Evolutionary conservation across 1,284 basidiomycete species (phyloP).

Genomic region (Phellopilus nigrolimitatus): DNA sequence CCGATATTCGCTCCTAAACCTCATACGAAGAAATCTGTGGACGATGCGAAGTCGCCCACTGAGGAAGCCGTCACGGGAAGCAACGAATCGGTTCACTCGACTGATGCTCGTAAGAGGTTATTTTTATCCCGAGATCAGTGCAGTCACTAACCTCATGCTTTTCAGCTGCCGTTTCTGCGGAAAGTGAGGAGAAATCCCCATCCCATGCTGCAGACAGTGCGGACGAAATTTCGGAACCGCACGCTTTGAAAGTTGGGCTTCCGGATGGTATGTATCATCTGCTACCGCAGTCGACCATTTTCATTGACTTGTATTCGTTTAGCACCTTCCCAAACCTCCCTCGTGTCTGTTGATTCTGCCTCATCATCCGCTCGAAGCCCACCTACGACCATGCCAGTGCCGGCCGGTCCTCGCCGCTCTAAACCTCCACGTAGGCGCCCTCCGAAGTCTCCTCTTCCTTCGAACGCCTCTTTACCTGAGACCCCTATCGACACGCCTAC

Average conservation of each 20-base stretch:
- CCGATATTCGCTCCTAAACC: slow-evolving; percentile 61
- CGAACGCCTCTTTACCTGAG: slow-evolving; percentile 21
- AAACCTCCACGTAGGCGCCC: slow-evolving; percentile 64
- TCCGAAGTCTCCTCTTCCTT: slow-evolving; percentile 39
- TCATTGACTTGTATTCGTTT: background rate
- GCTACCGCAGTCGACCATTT: background rate
- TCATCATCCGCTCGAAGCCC: slow-evolving; percentile 31
- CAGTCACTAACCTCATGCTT: background rate
- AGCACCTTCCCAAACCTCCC: slow-evolving; percentile 26
- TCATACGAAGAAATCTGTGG: slow-evolving; percentile 28
- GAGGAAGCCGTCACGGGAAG: background rate
- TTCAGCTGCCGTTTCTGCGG: background rate
- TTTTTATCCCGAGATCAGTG: background rate
- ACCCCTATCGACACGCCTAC: slow-evolving; percentile 25
- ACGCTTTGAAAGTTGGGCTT: background rate
- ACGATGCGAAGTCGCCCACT: background rate
- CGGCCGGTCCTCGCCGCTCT: slow-evolving; percentile 60
- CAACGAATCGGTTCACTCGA: background rate
- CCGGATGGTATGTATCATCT: slow-evolving; percentile 1
- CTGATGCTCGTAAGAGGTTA: background rate
- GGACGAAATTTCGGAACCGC: background rate
- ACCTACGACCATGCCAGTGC: slow-evolving; percentile 64
- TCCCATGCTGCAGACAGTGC: background rate
- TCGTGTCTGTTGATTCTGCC: slow-evolving; percentile 35
- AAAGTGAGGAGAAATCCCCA: background rate